A percentile compares a stretch with the other conserved stretches of the same genome.
These are phyloP conservation scores for Pseudogymnoascus sp. DNA, from an alignment of 2,329 filamentous ascomycete genomes.

Conservation along the genomic window DNA sequence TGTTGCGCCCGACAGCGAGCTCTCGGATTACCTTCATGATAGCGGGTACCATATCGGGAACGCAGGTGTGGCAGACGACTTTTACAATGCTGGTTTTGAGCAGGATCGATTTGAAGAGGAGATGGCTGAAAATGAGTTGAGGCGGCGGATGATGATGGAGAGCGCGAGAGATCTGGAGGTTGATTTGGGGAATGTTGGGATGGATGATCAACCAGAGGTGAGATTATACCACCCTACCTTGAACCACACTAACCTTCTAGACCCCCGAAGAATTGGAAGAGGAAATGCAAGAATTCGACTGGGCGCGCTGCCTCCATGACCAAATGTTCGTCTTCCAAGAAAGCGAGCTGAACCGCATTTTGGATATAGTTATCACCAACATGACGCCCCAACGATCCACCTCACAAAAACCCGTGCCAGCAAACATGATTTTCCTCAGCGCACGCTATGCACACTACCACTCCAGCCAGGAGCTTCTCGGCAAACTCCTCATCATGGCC, in stretches of 20 bases:
- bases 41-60: conserved; percentile 87
- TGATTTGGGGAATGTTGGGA: conserved; percentile 86
- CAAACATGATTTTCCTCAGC: conserved; percentile 93
- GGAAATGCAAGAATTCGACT: conserved; percentile 90
- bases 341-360: conserved; percentile 79
- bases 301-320: conserved; percentile 88
- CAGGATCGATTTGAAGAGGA: conserved; percentile 96
- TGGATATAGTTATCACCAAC: conserved; percentile 93
- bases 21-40: conserved; percentile 90
- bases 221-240: conserved; percentile 24
- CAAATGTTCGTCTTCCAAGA: conserved; percentile 99
- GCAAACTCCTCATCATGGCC: conserved; percentile 71
- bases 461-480: conserved; percentile 75
- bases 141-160: conserved; percentile 97
- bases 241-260: conserved; percentile 35
- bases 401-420: conserved; percentile 94
- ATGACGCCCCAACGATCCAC: conserved; percentile 96
- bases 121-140: conserved; percentile 92
- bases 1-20: conserved; percentile 88
- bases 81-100: conserved; percentile 85
- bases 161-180: conserved; percentile 95
- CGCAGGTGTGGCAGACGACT: conserved; percentile 76
- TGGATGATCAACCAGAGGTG: conserved; percentile 93
- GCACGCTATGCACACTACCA: conserved; percentile 97
- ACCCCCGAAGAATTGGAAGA: conserved; percentile 74